Percentiles rank a stretch among this genome's conserved stretches.
Evolutionary conservation across 2,329 filamentous ascomycete species (phyloP).

Genomic region (Clonostachys chloroleuca): DNA sequence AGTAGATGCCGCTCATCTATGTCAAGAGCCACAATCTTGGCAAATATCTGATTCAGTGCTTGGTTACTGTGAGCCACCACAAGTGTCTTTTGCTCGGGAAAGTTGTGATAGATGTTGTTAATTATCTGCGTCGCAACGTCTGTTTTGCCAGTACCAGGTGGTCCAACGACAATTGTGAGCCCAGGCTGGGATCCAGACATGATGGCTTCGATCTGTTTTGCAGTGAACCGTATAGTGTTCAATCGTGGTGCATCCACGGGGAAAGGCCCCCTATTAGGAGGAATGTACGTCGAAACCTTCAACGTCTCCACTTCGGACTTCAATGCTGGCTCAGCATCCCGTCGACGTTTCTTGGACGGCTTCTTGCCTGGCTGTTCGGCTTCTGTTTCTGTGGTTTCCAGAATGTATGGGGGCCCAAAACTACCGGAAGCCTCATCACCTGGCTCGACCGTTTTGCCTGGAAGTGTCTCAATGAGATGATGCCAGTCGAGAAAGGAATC

Average conservation of each 20-base stretch:
- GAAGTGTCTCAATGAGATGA: constrained; percentile 83
- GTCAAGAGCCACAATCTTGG: constrained; percentile 93
- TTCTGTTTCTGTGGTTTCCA: constrained; percentile 60
- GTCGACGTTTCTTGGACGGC: constrained; percentile 80
- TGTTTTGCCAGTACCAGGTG: constrained; percentile 97
- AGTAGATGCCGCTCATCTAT: constrained; percentile 94
- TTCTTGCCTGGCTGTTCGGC: constrained; percentile 47
- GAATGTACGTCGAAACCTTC: constrained; percentile 85
- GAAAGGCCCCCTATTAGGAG: constrained; percentile 85
- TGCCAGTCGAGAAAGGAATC: constrained; percentile 97
- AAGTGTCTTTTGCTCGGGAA: constrained; percentile 85
- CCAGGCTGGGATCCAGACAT: constrained; percentile 92
- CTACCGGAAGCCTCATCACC: constrained; percentile 65
- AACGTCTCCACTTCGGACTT: constrained; percentile 62
- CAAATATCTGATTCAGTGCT: constrained; percentile 93
- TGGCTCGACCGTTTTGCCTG: constrained; percentile 82
- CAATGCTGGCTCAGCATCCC: constrained; percentile 66
- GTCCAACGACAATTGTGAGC: constrained; percentile 88
- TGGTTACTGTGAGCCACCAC: constrained; percentile 97
- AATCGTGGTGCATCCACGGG: constrained; percentile 76
- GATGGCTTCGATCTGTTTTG: constrained; percentile 88
- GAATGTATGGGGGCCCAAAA: constrained; percentile 83
- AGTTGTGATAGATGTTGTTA: constrained; percentile 98
- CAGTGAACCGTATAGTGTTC: constrained; percentile 84
- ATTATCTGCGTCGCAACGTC: constrained; percentile 98